A percentile compares a stretch with the other conserved stretches of the same genome.
Conservation (phyloP, 2,329 filamentous ascomycete species). For the Knoxdaviesia capensis region DNA sequence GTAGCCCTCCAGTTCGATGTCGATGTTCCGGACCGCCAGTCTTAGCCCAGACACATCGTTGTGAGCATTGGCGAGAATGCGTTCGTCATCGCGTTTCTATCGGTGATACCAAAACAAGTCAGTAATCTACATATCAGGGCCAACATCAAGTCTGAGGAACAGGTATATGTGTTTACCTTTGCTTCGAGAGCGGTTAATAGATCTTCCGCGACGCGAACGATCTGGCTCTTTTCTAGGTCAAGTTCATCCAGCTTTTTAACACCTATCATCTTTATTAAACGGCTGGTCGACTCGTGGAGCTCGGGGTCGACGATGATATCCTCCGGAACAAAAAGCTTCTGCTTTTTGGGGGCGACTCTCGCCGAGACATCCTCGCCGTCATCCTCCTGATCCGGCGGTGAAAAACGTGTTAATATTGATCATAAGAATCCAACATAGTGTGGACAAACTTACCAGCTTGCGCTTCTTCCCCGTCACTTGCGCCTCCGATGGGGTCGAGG, state of each 20-base stretch:
- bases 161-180: constrained; percentile 2
- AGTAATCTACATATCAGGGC: neutral
- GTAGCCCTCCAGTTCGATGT: constrained; percentile 24
- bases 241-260: constrained; percentile 2
- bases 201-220: constrained; percentile 1
- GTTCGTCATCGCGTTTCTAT: constrained; percentile 13
- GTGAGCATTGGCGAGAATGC: constrained; percentile 18
- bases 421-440: neutral
- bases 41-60: constrained; percentile 13
- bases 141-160: neutral
- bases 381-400: too few relatives aligned
- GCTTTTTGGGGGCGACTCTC: too few relatives aligned
- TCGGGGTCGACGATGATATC: constrained; percentile 3
- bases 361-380: too few relatives aligned
- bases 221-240: constrained; percentile 1
- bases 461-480: constrained; percentile 21
- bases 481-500: constrained; percentile 3
- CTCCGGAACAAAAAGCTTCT: neutral
- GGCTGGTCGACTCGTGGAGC: constrained; percentile 2
- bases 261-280: constrained; percentile 4
- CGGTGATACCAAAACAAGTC: neutral
- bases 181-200: constrained; percentile 4
- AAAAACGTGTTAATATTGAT: too few relatives aligned
- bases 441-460: constrained; percentile 19
- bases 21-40: constrained; percentile 20